Base-by-base conservation (phyloP, 305 asterid genomes). In the Nicotiana rustica region DNA sequence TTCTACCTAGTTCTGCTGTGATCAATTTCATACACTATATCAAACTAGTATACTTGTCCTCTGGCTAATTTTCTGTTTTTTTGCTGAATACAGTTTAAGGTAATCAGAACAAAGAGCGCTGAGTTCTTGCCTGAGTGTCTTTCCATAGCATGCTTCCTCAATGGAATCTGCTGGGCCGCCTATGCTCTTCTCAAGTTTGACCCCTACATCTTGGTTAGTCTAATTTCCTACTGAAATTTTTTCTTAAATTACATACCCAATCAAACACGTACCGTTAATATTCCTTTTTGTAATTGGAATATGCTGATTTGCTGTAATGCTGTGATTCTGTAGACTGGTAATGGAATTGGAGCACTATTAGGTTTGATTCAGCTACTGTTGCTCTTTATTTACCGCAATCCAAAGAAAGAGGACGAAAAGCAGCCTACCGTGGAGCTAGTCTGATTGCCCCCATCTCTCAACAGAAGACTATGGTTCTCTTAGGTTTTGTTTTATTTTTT, bases 111-210 rank as follows among this genome's bases (percentile, higher is more conserved):
- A 0, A 83, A 89, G 80, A 92, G 96, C 52, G 90, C 86, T 2
- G 91, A 94, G 59, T 94, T 57, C 89, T 49, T 94, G 89, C 98
- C 94, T 0, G 44, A 85, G 17, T 85, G 89, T 92, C 83, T 93
- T 4, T 91, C 92, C 68, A 17, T 91, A n/a, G 91, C 95, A 67
- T 89, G 91, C 77, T 91, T 94, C 77, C 13, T 47, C 2, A 94
- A 94, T 44, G 96, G 96, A 1, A 10, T 85, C 81, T 38, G 77
- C n/a, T 92, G 96, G 96, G 84, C 88, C 68, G 55, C 60, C 8
- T 92, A 92, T 77, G 92, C 94, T 67, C 71, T 81, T 57, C 89
- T 92, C 86, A 86, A 89, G 78, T 70, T 89, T 21, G 94, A 92
- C 67, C 87, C 86, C 36, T 88, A 80, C 65, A 81, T 92, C 56